These are phyloP conservation scores for Anastatica hierochuntica DNA, from an alignment of 345 rosid genomes.

Conservation along the genomic window DNA sequence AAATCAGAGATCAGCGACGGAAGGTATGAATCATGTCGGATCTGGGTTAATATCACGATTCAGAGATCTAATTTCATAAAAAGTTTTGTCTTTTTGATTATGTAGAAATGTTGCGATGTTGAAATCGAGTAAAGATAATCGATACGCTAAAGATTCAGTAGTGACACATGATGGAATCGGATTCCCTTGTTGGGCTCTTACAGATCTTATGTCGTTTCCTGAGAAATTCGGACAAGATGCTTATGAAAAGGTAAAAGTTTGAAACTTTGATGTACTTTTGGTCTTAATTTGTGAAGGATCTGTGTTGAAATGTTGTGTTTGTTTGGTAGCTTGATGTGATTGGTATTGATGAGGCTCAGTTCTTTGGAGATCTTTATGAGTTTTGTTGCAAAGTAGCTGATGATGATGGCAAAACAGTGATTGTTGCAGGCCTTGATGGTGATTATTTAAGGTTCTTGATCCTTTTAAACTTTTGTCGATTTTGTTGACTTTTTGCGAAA, in stretches of 20 bases:
- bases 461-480: no score
- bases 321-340: slow-evolving; percentile 54
- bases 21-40: slow-evolving; percentile 35
- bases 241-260: slow-evolving; percentile 40
- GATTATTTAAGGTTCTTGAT: slow-evolving; percentile 70
- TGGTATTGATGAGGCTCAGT: slow-evolving; percentile 93
- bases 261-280: neutral
- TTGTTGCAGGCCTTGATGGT: slow-evolving; percentile 82
- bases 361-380: slow-evolving; percentile 85
- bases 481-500: no score
- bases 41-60: no score
- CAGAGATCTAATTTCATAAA: no score
- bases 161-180: slow-evolving; percentile 76
- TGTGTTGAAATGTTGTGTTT: neutral
- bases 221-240: slow-evolving; percentile 46
- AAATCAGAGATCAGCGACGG: slow-evolving; percentile 48
- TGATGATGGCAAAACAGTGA: slow-evolving; percentile 59
- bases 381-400: slow-evolving; percentile 84
- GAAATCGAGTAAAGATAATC: slow-evolving; percentile 66
- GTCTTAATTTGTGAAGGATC: slow-evolving; percentile 3
- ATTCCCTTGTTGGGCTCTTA: slow-evolving; percentile 74
- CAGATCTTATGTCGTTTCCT: slow-evolving; percentile 57
- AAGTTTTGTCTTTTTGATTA: neutral
- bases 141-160: slow-evolving; percentile 68
- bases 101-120: slow-evolving; percentile 61